Conservation (phyloP, 805 yeast species). For the Saccharomyces kudriavzevii region DNA sequence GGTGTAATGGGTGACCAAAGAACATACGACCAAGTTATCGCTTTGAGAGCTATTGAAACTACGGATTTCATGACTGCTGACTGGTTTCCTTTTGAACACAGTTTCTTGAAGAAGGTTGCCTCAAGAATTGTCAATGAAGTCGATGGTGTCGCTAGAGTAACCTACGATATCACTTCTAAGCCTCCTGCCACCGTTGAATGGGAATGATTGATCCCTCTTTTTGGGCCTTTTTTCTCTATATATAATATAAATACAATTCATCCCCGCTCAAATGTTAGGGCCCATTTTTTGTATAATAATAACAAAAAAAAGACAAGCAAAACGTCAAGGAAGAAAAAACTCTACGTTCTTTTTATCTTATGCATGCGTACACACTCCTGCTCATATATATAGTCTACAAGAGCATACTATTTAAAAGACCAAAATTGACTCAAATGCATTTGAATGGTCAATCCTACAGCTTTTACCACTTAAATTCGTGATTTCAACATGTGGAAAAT, state of each 20-base stretch:
- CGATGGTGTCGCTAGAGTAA: constrained; percentile 97
- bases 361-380: neutral
- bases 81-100: constrained; percentile 91
- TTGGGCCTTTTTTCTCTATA: neutral
- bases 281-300: neutral
- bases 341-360: neutral
- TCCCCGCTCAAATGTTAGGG: neutral
- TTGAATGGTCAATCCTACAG: constrained; percentile 57
- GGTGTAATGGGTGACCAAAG: constrained; percentile 99
- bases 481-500: constrained; percentile 55
- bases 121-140: constrained; percentile 97
- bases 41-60: constrained; percentile 96
- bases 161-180: constrained; percentile 96
- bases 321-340: too few species aligned
- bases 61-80: constrained; percentile 99
- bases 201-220: constrained; percentile 50
- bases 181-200: constrained; percentile 99
- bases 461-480: constrained; percentile 29
- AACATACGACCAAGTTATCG: constrained; percentile 98
- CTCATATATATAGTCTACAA: constrained; percentile 15
- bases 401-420: constrained; percentile 51
- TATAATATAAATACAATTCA: neutral
- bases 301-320: neutral
- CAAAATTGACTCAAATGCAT: constrained; percentile 59
- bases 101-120: constrained; percentile 86